A percentile compares a stretch with the other conserved stretches of the same genome.
These are phyloP conservation scores for Dactylorhiza incarnata DNA, from an alignment of 106 monocot species.

Conservation along the genomic window DNA sequence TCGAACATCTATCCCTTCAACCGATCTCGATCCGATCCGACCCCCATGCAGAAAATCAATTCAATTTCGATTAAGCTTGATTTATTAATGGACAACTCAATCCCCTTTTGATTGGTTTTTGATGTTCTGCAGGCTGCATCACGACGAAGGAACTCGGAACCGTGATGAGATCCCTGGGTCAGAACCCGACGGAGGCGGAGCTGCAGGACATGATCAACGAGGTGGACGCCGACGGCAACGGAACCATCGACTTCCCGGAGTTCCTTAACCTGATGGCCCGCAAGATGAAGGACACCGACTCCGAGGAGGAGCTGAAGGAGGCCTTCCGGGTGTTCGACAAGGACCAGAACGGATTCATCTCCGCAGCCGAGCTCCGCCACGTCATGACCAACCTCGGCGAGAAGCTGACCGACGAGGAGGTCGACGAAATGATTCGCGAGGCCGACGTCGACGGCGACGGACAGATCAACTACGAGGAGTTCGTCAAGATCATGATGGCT, in stretches of 20 bases:
- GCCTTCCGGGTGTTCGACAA: conserved; percentile 55
- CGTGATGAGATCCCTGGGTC: conserved; percentile 39
- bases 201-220: conserved; percentile 54
- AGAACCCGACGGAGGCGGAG: conserved; percentile 53
- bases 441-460: conserved; percentile 50
- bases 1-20: too few species aligned
- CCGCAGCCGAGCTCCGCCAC: conserved; percentile 43
- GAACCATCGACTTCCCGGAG: conserved; percentile 39
- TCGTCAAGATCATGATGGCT: conserved; percentile 62
- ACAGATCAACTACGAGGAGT: conserved; percentile 58
- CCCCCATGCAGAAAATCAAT: too few species aligned
- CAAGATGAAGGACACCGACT: conserved; percentile 45
- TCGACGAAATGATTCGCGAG: conserved; percentile 44
- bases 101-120: too few species aligned
- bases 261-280: conserved; percentile 46
- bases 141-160: conserved; percentile 50
- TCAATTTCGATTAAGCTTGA: too few species aligned
- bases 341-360: conserved; percentile 56
- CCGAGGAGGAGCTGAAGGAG: conserved; percentile 48
- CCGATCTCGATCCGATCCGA: too few species aligned
- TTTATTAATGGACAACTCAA: too few species aligned
- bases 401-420: conserved; percentile 47
- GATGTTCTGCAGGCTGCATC: conserved; percentile 22
- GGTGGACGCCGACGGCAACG: conserved; percentile 37
- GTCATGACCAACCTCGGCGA: conserved; percentile 58